A percentile compares a stretch with the other conserved stretches of the same genome.
Evolutionary conservation across 768 basidiomycete species (phyloP).

Genomic region (Suillus spraguei): DNA sequence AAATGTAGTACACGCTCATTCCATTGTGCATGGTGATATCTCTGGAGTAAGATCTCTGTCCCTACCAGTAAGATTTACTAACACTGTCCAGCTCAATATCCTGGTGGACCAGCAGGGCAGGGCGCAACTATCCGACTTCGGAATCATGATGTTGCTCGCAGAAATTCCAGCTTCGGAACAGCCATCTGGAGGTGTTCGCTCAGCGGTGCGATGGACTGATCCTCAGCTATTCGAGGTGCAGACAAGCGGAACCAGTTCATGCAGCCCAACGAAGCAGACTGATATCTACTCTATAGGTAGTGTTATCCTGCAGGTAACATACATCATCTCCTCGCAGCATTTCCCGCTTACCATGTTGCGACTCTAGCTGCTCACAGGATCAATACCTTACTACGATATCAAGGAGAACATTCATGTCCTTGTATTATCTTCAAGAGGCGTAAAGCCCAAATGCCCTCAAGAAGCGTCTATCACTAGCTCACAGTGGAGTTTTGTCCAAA

Average conservation of each 20-base stretch:
- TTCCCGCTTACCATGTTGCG: not conserved
- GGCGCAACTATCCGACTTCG: conserved; percentile 8
- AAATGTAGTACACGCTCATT: conserved; percentile 10
- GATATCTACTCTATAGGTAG: conserved; percentile 14
- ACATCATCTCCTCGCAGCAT: not conserved
- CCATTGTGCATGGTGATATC: conserved; percentile 11
- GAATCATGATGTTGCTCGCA: conserved; percentile 1
- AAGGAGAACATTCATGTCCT: not conserved
- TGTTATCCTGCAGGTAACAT: conserved; percentile 12
- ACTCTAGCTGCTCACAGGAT: conserved; percentile 10
- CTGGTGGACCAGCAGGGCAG: conserved; percentile 4
- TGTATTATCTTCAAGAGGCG: not conserved
- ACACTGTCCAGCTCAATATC: conserved; percentile 8
- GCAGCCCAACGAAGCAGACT: conserved; percentile 1
- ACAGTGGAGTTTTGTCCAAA: conserved; percentile 11
- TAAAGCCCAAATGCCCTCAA: not conserved
- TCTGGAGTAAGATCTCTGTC: conserved; percentile 8
- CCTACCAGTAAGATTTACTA: not conserved
- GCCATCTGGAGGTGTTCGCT: not conserved
- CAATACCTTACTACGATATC: conserved; percentile 11
- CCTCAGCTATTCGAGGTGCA: conserved; percentile 8
- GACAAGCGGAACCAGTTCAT: not conserved
- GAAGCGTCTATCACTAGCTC: not conserved
- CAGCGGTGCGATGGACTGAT: conserved; percentile 11
- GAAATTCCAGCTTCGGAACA: not conserved